Conservation (phyloP, 768 basidiomycete species). For the Lactarius deliciosus region DNA sequence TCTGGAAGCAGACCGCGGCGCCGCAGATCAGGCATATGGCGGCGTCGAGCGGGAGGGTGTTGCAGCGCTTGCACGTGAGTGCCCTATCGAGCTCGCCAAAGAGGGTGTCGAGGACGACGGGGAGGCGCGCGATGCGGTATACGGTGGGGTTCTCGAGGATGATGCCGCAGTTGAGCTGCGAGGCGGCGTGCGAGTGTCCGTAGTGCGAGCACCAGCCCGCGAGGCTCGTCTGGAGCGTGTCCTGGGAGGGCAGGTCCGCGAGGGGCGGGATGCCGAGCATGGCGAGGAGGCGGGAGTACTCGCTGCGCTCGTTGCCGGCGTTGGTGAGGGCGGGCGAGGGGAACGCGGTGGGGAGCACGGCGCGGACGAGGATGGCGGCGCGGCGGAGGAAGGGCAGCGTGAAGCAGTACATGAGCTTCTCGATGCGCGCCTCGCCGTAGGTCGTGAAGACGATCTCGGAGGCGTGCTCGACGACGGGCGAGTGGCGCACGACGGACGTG, state of each 20-base stretch:
- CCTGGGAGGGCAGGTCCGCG: slow-evolving; percentile 75
- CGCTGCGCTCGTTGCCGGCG: slow-evolving; percentile 48
- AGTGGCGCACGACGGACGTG: slow-evolving; percentile 88
- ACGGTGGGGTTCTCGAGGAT: slow-evolving; percentile 77
- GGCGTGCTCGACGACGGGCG: slow-evolving; percentile 82
- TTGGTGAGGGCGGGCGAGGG: slow-evolving; percentile 46
- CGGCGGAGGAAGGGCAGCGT: slow-evolving; percentile 90
- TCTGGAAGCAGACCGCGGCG: slow-evolving; percentile 81
- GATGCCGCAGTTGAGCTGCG: slow-evolving; percentile 77
- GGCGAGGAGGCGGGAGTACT: slow-evolving; percentile 75
- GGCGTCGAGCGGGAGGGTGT: slow-evolving; percentile 76
- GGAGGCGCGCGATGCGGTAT: slow-evolving; percentile 82
- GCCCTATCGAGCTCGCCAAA: slow-evolving; percentile 74
- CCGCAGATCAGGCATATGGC: slow-evolving; percentile 94
- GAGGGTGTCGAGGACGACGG: slow-evolving; percentile 77
- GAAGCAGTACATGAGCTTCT: slow-evolving; percentile 83
- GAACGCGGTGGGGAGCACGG: slow-evolving; percentile 66
- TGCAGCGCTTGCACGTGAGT: slow-evolving; percentile 73
- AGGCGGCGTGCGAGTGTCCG: slow-evolving; percentile 73
- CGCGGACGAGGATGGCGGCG: slow-evolving; percentile 79
- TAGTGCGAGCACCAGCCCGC: slow-evolving; percentile 91
- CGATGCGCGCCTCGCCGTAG: slow-evolving; percentile 80
- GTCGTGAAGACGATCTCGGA: slow-evolving; percentile 76
- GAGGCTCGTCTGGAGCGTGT: slow-evolving; percentile 84
- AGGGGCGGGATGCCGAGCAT: slow-evolving; percentile 80